Conservation (phyloP, 495 filamentous ascomycete species). For the Bacidia rubella region DNA sequence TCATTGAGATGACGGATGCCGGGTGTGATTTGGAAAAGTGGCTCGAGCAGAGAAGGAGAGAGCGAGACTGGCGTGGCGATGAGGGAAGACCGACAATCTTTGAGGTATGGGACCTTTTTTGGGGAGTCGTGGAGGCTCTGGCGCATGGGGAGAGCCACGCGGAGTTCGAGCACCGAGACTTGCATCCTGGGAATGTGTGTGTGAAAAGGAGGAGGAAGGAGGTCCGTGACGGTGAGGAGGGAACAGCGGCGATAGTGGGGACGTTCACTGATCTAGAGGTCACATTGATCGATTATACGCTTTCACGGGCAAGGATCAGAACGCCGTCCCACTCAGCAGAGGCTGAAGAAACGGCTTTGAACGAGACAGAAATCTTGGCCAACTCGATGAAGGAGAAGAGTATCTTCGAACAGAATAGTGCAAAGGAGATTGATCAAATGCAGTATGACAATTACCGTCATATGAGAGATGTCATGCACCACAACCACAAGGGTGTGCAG, state of each 20-base stretch:
- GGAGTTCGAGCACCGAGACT: slow-evolving; percentile 78
- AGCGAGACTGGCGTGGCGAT: not conserved
- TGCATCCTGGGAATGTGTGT: slow-evolving; percentile 82
- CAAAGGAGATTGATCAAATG: not conserved
- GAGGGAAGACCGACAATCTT: slow-evolving; percentile 15
- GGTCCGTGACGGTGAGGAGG: not conserved
- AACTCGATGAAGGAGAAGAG: slow-evolving; percentile 28
- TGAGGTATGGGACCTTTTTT: slow-evolving; percentile 74
- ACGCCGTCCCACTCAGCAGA: not conserved
- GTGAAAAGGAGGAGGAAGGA: slow-evolving; percentile 30
- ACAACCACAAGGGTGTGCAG: slow-evolving; percentile 26
- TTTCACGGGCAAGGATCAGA: slow-evolving; percentile 45
- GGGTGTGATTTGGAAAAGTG: slow-evolving; percentile 63
- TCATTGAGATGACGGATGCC: slow-evolving; percentile 80
- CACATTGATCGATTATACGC: slow-evolving; percentile 82
- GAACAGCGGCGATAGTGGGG: slow-evolving; percentile 20
- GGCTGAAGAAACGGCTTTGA: not conserved
- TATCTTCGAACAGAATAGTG: slow-evolving; percentile 12
- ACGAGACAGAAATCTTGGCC: slow-evolving; percentile 27
- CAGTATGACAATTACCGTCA: slow-evolving; percentile 17
- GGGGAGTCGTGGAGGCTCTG: slow-evolving; percentile 63
- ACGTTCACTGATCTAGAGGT: slow-evolving; percentile 57
- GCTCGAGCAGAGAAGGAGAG: slow-evolving; percentile 21
- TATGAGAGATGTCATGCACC: slow-evolving; percentile 26
- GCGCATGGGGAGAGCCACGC: slow-evolving; percentile 60